Percentiles rank a stretch among this genome's conserved stretches.
phyloP scores from a whole-genome alignment of 768 basidiomycete genomes.

The Tephrocybe sp. region DNA sequence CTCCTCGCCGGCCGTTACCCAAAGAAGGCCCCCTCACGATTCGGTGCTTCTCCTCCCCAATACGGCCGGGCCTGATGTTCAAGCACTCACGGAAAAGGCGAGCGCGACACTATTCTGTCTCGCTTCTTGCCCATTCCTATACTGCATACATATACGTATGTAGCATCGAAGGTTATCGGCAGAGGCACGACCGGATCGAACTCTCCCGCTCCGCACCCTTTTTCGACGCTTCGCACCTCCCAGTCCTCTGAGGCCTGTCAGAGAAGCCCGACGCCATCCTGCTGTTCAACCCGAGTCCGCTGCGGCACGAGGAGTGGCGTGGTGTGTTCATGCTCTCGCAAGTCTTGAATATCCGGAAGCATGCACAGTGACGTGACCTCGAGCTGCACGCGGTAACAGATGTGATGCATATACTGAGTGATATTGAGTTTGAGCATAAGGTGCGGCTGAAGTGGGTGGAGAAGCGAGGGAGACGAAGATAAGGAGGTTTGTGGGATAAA shows the following conservation, averaged over 20 bases:
- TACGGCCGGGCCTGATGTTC: slow-evolving; percentile 38
- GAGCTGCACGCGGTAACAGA: background rate
- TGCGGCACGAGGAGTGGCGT: slow-evolving; percentile 35
- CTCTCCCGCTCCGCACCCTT: slow-evolving; percentile 22
- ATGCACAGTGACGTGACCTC: slow-evolving; percentile 7
- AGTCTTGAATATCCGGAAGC: background rate
- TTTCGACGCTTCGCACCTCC: slow-evolving; percentile 12
- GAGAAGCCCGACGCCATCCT: slow-evolving; percentile 41
- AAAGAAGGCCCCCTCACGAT: too few species aligned
- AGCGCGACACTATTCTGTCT: slow-evolving; percentile 25
- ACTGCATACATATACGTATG: slow-evolving; percentile 35
- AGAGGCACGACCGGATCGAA: slow-evolving; percentile 33
- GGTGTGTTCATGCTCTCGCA: slow-evolving; percentile 28
- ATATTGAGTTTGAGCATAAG: slow-evolving; percentile 1
- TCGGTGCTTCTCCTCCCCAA: slow-evolving; percentile 44
- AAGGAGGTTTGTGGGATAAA: too few species aligned
- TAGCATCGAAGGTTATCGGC: slow-evolving; percentile 35
- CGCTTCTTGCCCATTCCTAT: slow-evolving; percentile 26
- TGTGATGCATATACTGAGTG: background rate
- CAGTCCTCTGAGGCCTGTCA: background rate
- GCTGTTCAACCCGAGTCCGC: slow-evolving; percentile 38
- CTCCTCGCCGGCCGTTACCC: too few species aligned
- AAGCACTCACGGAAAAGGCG: slow-evolving; percentile 29
- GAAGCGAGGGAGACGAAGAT: too few species aligned
- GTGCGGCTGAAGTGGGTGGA: slow-evolving; percentile 7